Conservation (phyloP, 345 rosid species). For the Eucalyptus coolabah region DNA sequence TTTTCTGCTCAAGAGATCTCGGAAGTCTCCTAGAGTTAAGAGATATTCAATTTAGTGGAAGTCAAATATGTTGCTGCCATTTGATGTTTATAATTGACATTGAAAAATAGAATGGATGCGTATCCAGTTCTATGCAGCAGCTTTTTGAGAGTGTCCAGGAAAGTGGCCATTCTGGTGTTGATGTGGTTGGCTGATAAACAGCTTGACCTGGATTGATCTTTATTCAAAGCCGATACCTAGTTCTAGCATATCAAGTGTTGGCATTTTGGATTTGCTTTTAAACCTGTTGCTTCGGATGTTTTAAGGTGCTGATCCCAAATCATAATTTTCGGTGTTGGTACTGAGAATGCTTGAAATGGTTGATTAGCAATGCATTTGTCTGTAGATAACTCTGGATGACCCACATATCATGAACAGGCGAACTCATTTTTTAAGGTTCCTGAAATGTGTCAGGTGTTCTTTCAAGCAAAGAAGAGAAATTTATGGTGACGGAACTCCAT, state of each 20-base stretch:
- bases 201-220: not conserved
- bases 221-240: not conserved
- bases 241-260: not conserved
- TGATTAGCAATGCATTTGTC: not conserved
- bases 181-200: not conserved
- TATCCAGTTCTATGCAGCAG: not conserved
- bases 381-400: not conserved
- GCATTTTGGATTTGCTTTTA: not conserved
- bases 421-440: not conserved
- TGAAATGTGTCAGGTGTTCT: not conserved
- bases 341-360: not conserved
- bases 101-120: not conserved
- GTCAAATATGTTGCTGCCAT: not conserved
- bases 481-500: not conserved
- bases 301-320: not conserved
- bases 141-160: not conserved
- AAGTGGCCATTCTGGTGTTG: not conserved
- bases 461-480: not conserved
- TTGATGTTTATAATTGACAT: not conserved
- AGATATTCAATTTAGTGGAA: not conserved
- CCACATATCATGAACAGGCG: not conserved
- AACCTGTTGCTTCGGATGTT: not conserved
- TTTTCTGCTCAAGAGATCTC: not conserved
- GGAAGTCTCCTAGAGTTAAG: not conserved
- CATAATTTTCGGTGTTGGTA: not conserved